A percentile compares a stretch with the other conserved stretches of the same genome.
phyloP scores from a whole-genome alignment of 2,329 filamentous ascomycete species.

The Talaromyces sp. region DNA sequence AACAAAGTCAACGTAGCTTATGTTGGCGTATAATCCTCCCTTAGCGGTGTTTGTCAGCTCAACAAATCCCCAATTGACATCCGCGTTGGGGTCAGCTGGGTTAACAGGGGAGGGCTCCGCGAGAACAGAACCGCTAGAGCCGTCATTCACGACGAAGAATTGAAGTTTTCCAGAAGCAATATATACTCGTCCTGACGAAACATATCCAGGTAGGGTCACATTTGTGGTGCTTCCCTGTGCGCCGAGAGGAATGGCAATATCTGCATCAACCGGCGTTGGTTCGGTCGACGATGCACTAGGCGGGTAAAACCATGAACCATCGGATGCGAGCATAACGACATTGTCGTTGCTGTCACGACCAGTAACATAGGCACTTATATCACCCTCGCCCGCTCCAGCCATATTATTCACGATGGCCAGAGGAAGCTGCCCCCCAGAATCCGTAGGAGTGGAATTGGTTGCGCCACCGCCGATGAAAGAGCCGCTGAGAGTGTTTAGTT shows the following conservation, averaged over 20 bases:
- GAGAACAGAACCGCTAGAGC: constrained; percentile 28
- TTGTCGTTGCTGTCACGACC: constrained; percentile 38
- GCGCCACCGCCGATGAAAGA: not conserved
- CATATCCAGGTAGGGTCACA: constrained; percentile 39
- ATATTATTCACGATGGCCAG: constrained; percentile 43
- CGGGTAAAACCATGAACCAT: constrained; percentile 43
- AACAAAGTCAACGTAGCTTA: constrained; percentile 51
- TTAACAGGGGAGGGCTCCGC: constrained; percentile 49
- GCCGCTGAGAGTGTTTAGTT: constrained; percentile 7
- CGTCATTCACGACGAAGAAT: constrained; percentile 39
- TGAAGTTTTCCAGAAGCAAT: constrained; percentile 40
- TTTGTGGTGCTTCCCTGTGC: constrained; percentile 33
- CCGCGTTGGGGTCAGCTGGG: constrained; percentile 40
- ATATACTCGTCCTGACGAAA: constrained; percentile 44
- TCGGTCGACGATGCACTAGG: constrained; percentile 29
- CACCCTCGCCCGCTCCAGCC: constrained; percentile 19
- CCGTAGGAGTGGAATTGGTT: not conserved
- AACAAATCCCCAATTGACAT: constrained; percentile 48
- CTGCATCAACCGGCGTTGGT: constrained; percentile 34
- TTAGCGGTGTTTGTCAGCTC: constrained; percentile 44
- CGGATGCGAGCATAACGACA: constrained; percentile 41
- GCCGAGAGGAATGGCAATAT: constrained; percentile 44
- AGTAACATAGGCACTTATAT: constrained; percentile 35
- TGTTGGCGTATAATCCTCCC: constrained; percentile 43
- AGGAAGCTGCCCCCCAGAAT: not conserved